Evolutionary conservation across 1,139 yeast genomes (phyloP).

Genomic region (Blastobotrys ciferrii): DNA sequence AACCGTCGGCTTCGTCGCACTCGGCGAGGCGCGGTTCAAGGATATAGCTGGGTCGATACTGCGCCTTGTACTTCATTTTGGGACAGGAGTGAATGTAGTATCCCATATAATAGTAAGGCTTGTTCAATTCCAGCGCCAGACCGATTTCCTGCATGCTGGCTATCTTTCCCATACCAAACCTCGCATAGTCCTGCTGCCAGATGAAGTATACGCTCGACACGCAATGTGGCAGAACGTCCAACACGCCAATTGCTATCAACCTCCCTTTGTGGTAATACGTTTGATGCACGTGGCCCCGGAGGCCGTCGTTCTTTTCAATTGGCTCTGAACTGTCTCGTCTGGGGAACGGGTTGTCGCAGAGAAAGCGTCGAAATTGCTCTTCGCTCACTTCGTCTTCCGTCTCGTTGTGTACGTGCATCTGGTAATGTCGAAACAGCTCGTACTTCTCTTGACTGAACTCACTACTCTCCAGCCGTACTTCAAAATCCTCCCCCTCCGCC

Average conservation of each 20-base stretch:
- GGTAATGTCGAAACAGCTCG: slow-evolving; percentile 66
- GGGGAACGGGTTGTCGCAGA: slow-evolving; percentile 67
- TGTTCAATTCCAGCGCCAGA: slow-evolving; percentile 39
- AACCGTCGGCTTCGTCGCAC: background rate
- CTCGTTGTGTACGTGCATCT: slow-evolving; percentile 66
- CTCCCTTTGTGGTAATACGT: slow-evolving; percentile 64
- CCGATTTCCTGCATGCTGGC: slow-evolving; percentile 72
- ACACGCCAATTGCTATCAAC: slow-evolving; percentile 71
- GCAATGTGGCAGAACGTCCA: slow-evolving; percentile 75
- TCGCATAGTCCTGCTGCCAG: slow-evolving; percentile 80
- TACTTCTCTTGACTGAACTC: slow-evolving; percentile 59
- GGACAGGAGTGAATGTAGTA: slow-evolving; percentile 74
- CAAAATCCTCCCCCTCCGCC: slow-evolving; percentile 20
- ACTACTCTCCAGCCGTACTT: slow-evolving; percentile 50
- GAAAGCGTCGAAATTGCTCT: slow-evolving; percentile 56
- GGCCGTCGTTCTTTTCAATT: background rate
- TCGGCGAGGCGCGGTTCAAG: slow-evolving; percentile 35
- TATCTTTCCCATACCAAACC: slow-evolving; percentile 71
- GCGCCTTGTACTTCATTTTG: slow-evolving; percentile 80
- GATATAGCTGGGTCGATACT: slow-evolving; percentile 45
- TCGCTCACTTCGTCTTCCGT: slow-evolving; percentile 45
- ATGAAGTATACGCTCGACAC: slow-evolving; percentile 83
- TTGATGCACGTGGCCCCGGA: slow-evolving; percentile 62
- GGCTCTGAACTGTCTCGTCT: slow-evolving; percentile 27
- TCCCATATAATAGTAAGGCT: slow-evolving; percentile 63